These are phyloP conservation scores for Wickerhamomyces rabaulensis DNA, from an alignment of 805 yeast species.

Conservation along the genomic window DNA sequence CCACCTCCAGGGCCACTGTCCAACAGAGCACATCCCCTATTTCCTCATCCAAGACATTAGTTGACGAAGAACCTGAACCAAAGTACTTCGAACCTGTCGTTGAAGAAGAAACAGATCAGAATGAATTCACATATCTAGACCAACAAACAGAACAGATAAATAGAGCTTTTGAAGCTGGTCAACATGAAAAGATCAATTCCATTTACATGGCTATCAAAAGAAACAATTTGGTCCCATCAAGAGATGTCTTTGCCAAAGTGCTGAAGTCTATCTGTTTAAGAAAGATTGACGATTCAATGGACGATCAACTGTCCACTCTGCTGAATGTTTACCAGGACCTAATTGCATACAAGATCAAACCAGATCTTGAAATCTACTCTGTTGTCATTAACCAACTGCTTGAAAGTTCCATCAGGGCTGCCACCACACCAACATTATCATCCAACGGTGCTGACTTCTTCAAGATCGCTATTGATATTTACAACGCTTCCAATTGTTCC, in stretches of 20 bases:
- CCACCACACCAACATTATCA: constrained; percentile 27
- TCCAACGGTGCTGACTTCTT: constrained; percentile 41
- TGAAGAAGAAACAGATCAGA: constrained; percentile 16
- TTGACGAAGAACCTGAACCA: not conserved
- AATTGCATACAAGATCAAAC: constrained; percentile 48
- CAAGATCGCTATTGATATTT: constrained; percentile 46
- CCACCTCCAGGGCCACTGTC: not conserved
- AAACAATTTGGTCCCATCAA: constrained; percentile 42
- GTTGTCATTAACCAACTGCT: constrained; percentile 46
- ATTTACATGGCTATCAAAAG: constrained; percentile 36
- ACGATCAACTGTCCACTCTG: constrained; percentile 55
- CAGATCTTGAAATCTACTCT: constrained; percentile 49
- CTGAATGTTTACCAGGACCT: constrained; percentile 67
- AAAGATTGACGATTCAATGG: constrained; percentile 45
- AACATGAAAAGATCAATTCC: constrained; percentile 32
- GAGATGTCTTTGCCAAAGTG: constrained; percentile 48
- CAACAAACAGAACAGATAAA: constrained; percentile 28
- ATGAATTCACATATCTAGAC: constrained; percentile 24
- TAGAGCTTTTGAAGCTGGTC: constrained; percentile 20
- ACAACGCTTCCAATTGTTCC: constrained; percentile 31
- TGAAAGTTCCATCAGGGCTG: constrained; percentile 41
- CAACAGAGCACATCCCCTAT: not conserved
- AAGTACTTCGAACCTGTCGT: constrained; percentile 14
- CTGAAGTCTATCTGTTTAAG: constrained; percentile 50
- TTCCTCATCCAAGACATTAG: not conserved